These are phyloP conservation scores for Nannizziopsis arthrosporioides DNA, from an alignment of 2,329 filamentous ascomycete genomes.

Conservation along the genomic window DNA sequence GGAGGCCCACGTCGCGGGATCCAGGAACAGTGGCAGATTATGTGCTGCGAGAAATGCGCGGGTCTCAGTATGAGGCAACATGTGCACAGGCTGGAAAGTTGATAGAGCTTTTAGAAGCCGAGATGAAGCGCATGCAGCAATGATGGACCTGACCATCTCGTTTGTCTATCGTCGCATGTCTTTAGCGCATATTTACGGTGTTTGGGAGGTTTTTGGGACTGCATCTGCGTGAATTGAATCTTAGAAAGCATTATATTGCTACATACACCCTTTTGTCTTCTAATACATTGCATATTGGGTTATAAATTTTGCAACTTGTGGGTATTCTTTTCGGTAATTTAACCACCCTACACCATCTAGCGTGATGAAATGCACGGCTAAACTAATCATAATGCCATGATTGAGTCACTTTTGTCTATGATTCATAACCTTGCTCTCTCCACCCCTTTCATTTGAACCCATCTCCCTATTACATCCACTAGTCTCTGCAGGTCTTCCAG, in stretches of 20 bases:
- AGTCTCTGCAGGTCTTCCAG: slow-evolving; percentile 45
- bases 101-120: slow-evolving; percentile 38
- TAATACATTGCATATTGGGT: too few relatives aligned
- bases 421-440: slow-evolving; percentile 3
- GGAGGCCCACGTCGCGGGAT: slow-evolving; percentile 61
- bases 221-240: too few relatives aligned
- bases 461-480: slow-evolving; percentile 20
- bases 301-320: too few relatives aligned
- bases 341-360: too few relatives aligned
- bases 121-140: slow-evolving; percentile 9
- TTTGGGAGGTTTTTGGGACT: slow-evolving; percentile 1
- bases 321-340: too few relatives aligned
- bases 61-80: slow-evolving; percentile 41
- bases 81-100: slow-evolving; percentile 39
- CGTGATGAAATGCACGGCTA: too few relatives aligned
- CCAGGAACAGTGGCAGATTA: slow-evolving; percentile 58
- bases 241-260: too few relatives aligned
- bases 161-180: not conserved
- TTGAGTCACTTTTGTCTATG: not conserved
- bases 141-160: not conserved
- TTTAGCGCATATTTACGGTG: not conserved
- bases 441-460: slow-evolving; percentile 9
- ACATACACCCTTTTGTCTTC: too few relatives aligned
- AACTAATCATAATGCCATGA: too few relatives aligned
- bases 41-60: slow-evolving; percentile 59